These are phyloP conservation scores for Aspergillus sp. DNA, from an alignment of 2,329 filamentous ascomycete genomes.

Conservation along the genomic window DNA sequence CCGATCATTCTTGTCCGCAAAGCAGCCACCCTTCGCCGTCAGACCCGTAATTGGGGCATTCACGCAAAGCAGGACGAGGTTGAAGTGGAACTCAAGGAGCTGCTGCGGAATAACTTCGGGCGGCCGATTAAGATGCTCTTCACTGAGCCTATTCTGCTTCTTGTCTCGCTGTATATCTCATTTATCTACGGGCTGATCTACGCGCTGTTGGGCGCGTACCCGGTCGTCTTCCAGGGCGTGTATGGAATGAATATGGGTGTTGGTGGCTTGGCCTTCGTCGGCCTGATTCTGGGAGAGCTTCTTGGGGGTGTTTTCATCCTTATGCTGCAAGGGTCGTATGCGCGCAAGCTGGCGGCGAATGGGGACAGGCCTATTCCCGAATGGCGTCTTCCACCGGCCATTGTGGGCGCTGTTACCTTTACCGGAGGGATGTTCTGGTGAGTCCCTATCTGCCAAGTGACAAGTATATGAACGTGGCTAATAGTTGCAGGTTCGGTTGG, in stretches of 20 bases:
- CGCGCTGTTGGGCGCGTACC: slow-evolving; percentile 30
- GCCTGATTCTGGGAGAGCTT: slow-evolving; percentile 31
- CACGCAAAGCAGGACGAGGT: slow-evolving; percentile 55
- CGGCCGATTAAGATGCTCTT: slow-evolving; percentile 40
- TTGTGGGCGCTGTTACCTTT: slow-evolving; percentile 33
- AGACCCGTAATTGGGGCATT: slow-evolving; percentile 60
- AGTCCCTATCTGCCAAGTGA: background rate
- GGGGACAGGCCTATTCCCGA: slow-evolving; percentile 30
- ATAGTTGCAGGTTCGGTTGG: slow-evolving; percentile 28
- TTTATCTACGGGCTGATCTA: slow-evolving; percentile 35
- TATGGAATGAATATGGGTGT: slow-evolving; percentile 31
- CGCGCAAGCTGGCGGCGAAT: slow-evolving; percentile 29
- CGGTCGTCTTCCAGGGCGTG: slow-evolving; percentile 29
- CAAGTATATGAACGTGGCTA: background rate
- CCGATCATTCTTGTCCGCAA: slow-evolving; percentile 37
- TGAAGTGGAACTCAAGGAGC: slow-evolving; percentile 49
- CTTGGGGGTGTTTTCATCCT: slow-evolving; percentile 29
- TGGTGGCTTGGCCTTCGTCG: slow-evolving; percentile 29
- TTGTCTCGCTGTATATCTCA: slow-evolving; percentile 31
- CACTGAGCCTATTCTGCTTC: slow-evolving; percentile 40
- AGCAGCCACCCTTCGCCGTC: slow-evolving; percentile 49
- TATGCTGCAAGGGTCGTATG: slow-evolving; percentile 25
- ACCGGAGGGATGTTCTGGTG: slow-evolving; percentile 37
- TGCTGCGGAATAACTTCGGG: slow-evolving; percentile 49
- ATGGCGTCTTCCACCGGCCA: slow-evolving; percentile 33